phyloP scores from a whole-genome alignment of 306 rosid genomes.

The Spatholobus suberectus region DNA sequence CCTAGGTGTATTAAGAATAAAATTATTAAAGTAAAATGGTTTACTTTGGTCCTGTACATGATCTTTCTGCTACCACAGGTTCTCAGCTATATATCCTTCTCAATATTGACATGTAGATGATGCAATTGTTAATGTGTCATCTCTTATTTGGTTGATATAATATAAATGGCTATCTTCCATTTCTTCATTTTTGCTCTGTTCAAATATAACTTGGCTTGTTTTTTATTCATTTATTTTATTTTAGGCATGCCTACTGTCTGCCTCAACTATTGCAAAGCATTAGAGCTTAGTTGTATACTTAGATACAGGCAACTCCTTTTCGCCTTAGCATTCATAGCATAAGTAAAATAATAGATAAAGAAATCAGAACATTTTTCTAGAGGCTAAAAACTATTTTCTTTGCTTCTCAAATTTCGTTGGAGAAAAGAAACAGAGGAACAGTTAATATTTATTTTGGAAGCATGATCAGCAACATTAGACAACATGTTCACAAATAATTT shows the following conservation, averaged over 20 bases:
- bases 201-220: constrained; percentile 7
- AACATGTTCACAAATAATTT: too few species aligned
- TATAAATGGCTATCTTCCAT: constrained; percentile 24
- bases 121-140: constrained; percentile 11
- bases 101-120: constrained; percentile 1
- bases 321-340: too few species aligned
- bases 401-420: too few species aligned
- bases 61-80: constrained; percentile 18
- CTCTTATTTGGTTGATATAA: constrained; percentile 35
- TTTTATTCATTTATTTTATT: constrained; percentile 27
- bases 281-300: constrained; percentile 65
- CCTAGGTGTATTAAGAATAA: constrained; percentile 7
- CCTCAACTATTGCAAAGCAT: constrained; percentile 70
- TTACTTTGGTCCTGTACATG: constrained; percentile 24
- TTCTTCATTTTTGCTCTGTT: constrained; percentile 16
- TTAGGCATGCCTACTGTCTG: constrained; percentile 80
- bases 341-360: too few species aligned
- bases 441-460: too few species aligned
- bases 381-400: too few species aligned
- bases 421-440: too few species aligned
- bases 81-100: too few species aligned
- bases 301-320: constrained; percentile 86
- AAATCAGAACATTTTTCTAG: too few species aligned
- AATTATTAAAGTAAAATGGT: background rate
- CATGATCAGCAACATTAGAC: too few species aligned